These are phyloP conservation scores for Scheffersomyces quercinus DNA, from an alignment of 1,139 yeast genomes.

Conservation along the genomic window DNA sequence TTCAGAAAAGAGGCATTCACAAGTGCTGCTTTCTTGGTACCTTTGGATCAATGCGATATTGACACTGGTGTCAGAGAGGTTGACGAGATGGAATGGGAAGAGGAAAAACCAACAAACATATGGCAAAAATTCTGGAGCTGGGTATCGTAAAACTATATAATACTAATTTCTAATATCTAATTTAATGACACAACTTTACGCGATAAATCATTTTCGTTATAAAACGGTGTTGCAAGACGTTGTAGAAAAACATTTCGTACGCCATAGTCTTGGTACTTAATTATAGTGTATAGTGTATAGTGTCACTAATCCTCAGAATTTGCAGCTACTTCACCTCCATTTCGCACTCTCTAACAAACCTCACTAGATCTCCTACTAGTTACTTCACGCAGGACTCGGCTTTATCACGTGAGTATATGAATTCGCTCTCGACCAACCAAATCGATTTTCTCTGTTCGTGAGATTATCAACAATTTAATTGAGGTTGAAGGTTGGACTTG, in stretches of 20 bases:
- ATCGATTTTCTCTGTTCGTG: not conserved
- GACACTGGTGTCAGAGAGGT: slow-evolving; percentile 61
- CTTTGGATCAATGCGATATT: slow-evolving; percentile 59
- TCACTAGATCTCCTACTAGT: too few relatives aligned
- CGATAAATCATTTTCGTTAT: too few relatives aligned
- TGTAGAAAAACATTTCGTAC: too few relatives aligned
- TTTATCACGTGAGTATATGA: not conserved
- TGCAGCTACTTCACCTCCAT: too few relatives aligned
- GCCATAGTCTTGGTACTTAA: too few relatives aligned
- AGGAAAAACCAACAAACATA: slow-evolving; percentile 46
- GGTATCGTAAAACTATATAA: slow-evolving; percentile 6
- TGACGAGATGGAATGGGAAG: slow-evolving; percentile 55
- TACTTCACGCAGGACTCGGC: too few relatives aligned
- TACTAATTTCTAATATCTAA: not conserved
- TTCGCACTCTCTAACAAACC: too few relatives aligned
- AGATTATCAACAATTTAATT: not conserved
- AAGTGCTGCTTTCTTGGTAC: slow-evolving; percentile 35
- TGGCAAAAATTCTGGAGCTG: slow-evolving; percentile 57
- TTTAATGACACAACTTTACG: too few relatives aligned
- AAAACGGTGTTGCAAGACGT: too few relatives aligned
- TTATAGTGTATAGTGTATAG: too few relatives aligned
- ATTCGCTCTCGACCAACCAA: slow-evolving; percentile 1
- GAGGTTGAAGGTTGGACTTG: too few relatives aligned
- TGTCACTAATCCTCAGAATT: too few relatives aligned
- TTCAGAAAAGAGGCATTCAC: slow-evolving; percentile 32